A percentile compares a stretch with the other conserved stretches of the same genome.
phyloP scores from a whole-genome alignment of 495 filamentous ascomycete genomes.

The Lasiosphaeriaceae sp. region DNA sequence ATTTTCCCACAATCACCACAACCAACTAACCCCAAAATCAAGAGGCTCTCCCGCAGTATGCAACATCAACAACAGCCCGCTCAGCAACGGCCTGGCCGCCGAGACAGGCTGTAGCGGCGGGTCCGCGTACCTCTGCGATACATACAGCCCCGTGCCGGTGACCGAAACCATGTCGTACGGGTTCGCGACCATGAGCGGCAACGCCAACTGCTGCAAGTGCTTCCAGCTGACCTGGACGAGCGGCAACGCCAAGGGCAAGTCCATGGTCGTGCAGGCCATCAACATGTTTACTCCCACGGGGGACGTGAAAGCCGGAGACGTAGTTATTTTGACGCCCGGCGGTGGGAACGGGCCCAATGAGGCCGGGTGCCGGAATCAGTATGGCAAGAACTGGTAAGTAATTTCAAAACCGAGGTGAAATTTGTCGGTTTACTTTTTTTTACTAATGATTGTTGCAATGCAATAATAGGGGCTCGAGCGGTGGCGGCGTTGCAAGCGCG shows the following conservation, averaged over 20 bases:
- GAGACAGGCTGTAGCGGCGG: constrained; percentile 2
- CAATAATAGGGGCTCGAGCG: constrained; percentile 40
- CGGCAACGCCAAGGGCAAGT: constrained; percentile 10
- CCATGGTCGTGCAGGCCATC: constrained; percentile 17
- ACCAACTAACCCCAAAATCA: background rate
- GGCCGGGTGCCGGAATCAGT: constrained; percentile 11
- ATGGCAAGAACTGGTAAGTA: constrained; percentile 13
- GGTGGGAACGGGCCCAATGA: constrained; percentile 14
- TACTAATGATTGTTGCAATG: background rate
- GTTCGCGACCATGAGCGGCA: constrained; percentile 12
- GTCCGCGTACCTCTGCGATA: constrained; percentile 8
- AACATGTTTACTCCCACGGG: constrained; percentile 1
- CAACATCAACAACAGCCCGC: constrained; percentile 12
- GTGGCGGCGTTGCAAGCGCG: constrained; percentile 43
- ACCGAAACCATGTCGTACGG: constrained; percentile 9
- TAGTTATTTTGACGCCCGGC: constrained; percentile 14
- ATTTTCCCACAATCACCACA: background rate
- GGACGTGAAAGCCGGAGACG: constrained; percentile 7
- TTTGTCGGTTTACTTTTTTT: background rate
- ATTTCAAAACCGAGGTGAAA: background rate
- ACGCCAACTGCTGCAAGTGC: constrained; percentile 18
- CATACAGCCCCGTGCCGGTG: constrained; percentile 5
- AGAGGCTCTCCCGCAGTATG: constrained; percentile 12
- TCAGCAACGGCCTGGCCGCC: constrained; percentile 8
- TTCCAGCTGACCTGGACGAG: constrained; percentile 16